Base-by-base conservation (phyloP, 2,329 filamentous ascomycete species). In the Tolypocladium pustulatum region DNA sequence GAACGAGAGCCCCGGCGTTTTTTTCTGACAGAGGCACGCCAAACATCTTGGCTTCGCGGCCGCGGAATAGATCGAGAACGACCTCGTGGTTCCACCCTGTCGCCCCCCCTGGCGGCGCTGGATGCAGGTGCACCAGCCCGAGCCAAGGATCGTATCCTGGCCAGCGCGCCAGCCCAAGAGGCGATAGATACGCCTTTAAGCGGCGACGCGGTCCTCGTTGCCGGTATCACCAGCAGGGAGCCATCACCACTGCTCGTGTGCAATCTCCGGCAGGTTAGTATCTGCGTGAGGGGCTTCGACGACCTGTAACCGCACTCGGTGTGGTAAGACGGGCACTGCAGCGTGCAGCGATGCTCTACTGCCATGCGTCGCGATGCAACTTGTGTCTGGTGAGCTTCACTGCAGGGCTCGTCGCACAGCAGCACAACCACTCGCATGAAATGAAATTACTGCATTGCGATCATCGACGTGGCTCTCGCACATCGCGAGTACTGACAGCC, bases 51-150 rank as follows among this genome's bases (percentile, higher is more conserved):
- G 56, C 34, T 57, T n/a, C 13, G 41, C 12, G 10, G 56, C 20
- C 32, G 38, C 43, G 56, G 46, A 20, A 13, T 34, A 53, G 56
- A 57, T 57, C 56, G 46, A 57, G 56, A 57, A 53, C n/a, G 34
- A 43, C 43, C 43, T 49, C 43, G 41, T 32, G 55, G 43, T 22
- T 27, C 38, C 55, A 53, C 49, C 49, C 49, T 32, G 41, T n/a
- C n/a, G n/a, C 22, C 9, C 12, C 40, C 56, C 56, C 30, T 43
- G 40, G 54, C 20, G 34, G 36, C 34, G 37, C 37, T 22, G 54
- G 34, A 15, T 34, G 49, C 30, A 53, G 49, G 10, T 20, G 13
- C 27, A 7, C 27, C 30, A 1, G 12, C 40, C 25, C 46, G 20
- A 4, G 27, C 8, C 49, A 20, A 20, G 46, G 6, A 51, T 30